Conservation (phyloP, 108 stramenopile genomes). For the Epithemia pelagica region DNA sequence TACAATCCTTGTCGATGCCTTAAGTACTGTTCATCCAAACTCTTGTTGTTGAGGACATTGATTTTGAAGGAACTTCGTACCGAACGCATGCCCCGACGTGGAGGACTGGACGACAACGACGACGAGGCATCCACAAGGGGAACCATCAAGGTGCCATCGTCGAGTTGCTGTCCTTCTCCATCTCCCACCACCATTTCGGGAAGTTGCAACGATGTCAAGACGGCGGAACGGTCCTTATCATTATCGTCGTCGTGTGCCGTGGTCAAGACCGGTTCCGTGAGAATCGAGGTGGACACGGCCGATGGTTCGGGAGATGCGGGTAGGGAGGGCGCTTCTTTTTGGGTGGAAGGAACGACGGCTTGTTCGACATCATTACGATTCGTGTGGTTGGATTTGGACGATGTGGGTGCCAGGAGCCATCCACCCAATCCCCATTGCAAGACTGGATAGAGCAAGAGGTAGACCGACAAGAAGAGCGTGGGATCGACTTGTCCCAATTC, state of each 20-base stretch:
- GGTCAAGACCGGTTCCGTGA: neutral
- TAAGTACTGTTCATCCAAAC: neutral
- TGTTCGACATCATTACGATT: neutral
- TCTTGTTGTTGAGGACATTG: constrained; percentile 15
- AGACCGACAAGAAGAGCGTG: constrained; percentile 70
- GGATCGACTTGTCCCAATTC: constrained; percentile 74
- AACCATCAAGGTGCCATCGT: neutral
- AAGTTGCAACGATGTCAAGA: neutral
- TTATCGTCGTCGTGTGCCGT: neutral
- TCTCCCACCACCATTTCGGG: neutral
- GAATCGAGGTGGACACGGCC: neutral
- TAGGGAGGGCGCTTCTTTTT: neutral
- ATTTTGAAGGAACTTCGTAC: neutral
- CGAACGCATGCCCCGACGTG: neutral
- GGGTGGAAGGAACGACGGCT: neutral
- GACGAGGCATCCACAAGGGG: neutral
- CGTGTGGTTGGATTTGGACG: no score
- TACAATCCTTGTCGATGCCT: constrained; percentile 2
- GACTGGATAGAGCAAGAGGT: constrained; percentile 72
- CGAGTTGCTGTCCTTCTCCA: neutral
- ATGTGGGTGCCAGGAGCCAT: constrained; percentile 70
- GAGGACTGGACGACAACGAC: neutral
- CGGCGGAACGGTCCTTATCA: neutral
- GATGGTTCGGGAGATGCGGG: neutral
- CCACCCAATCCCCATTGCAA: constrained; percentile 84